Evolutionary conservation across 2,329 filamentous ascomycete species (phyloP).

Genomic region (Microcyclospora tardicrescens): DNA sequence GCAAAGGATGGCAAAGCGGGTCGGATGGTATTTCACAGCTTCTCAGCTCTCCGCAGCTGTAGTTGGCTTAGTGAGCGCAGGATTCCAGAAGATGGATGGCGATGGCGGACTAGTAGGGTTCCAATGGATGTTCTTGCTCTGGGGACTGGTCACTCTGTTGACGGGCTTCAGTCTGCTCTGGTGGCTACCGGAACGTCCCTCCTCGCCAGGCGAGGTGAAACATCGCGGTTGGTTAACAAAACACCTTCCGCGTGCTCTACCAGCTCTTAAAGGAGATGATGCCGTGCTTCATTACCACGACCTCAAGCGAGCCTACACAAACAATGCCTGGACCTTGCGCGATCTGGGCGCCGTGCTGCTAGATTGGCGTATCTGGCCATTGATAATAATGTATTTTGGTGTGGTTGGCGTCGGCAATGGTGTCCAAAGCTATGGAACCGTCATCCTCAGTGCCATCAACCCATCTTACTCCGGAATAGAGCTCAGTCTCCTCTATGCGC

Average conservation of each 20-base stretch:
- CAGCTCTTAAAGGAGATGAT: constrained; percentile 64
- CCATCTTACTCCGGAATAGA: constrained; percentile 58
- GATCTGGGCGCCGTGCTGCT: constrained; percentile 60
- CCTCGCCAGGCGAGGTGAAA: constrained; percentile 51
- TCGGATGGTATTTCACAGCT: constrained; percentile 81
- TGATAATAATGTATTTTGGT: constrained; percentile 86
- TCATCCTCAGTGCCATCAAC: constrained; percentile 73
- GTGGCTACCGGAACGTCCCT: constrained; percentile 80
- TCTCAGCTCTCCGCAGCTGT: constrained; percentile 80
- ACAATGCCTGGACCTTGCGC: constrained; percentile 55
- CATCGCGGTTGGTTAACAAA: constrained; percentile 38
- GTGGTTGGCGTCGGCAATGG: constrained; percentile 88
- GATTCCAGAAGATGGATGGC: constrained; percentile 85
- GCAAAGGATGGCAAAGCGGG: constrained; percentile 71
- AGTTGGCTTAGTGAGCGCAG: constrained; percentile 77
- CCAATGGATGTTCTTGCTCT: constrained; percentile 87
- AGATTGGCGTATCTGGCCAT: constrained; percentile 80
- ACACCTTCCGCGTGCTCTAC: constrained; percentile 49
- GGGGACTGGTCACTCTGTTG: constrained; percentile 60
- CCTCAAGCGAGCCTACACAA: constrained; percentile 65
- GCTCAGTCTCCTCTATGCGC: constrained; percentile 72
- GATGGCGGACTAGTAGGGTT: constrained; percentile 63
- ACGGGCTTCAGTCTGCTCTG: constrained; percentile 64
- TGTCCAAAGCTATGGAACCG: constrained; percentile 73
- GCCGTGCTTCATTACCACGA: constrained; percentile 73